Evolutionary conservation across 441 rosid genomes (phyloP), one percentile per base, ranked within the genome.

Genomic region (Euphorbia schlechtendalii): DNA sequence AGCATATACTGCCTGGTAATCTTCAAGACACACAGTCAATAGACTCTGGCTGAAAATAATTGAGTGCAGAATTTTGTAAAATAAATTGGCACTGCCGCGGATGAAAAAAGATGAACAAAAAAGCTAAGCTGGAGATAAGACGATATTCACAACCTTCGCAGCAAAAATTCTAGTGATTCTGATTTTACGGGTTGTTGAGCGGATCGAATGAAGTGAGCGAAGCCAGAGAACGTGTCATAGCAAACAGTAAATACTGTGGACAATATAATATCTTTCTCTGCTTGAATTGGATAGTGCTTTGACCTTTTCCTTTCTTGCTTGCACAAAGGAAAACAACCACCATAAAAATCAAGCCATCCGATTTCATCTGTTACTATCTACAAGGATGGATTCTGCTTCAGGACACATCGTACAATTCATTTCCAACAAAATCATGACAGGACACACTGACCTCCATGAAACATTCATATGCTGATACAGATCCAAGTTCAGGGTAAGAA

Each of bases 141-240:
- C 22, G 60, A 53, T 21, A 49, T 65, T 36, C 52, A 45, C 74
- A 73, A 87, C 93, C 93, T 82, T 60, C 69, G 74, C 30, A 87
- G 77, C 76, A 87, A 79, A 79, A 85, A 85, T 53, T 78, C 74
- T 38, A 80, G 71, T 74, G 78, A 74, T 68, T 77, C 77, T 52
- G 82, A 67, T 75, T 83, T 79, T 14, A 87, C 61, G 34, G 85
- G 79, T 55, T 75, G 84, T 71, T 80, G 84, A 57, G 79, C 70
- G 20, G 88, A 85, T 48, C 83, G 83, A 74, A 78, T 76, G 69
- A 85, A 84, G 80, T 83, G 85, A 48, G 90, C 94, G 53, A 83
- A 82, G 63, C 88, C 94, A 13, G 87, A 87, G 77, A 83, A 87
- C 67, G 83, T 84, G 59, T 87, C 90, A 69, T 87, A 85, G 77